Conservation (phyloP, 1,284 basidiomycete genomes). For the Coniferiporia weirii region DNA sequence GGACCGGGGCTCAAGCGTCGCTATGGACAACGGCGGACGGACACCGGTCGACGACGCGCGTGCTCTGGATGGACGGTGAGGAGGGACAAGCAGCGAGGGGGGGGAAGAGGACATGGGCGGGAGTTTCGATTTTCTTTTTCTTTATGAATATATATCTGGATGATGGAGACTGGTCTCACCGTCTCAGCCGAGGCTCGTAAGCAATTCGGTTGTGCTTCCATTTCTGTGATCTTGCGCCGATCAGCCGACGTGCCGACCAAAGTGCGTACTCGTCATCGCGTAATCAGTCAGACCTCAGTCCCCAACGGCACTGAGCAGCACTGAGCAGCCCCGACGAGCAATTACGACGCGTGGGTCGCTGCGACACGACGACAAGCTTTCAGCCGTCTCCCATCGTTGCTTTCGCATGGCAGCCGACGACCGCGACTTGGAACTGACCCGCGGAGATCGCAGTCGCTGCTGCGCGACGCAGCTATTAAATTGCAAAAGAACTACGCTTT, state of each 20-base stretch:
- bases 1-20: slow-evolving; percentile 28
- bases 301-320: too few relatives aligned
- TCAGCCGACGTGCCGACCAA: background rate
- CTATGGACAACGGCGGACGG: slow-evolving; percentile 46
- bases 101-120: slow-evolving; percentile 1
- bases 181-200: background rate
- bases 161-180: background rate
- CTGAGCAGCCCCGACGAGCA: too few relatives aligned
- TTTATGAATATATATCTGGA: background rate
- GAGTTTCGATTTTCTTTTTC: background rate
- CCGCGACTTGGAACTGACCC: too few relatives aligned
- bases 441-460: too few relatives aligned
- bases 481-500: too few relatives aligned
- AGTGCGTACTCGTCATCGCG: too few relatives aligned
- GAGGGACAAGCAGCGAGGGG: slow-evolving; percentile 11
- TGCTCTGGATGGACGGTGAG: slow-evolving; percentile 31
- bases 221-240: background rate
- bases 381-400: too few relatives aligned
- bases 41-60: slow-evolving; percentile 60
- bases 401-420: too few relatives aligned
- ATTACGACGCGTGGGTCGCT: too few relatives aligned
- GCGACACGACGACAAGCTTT: too few relatives aligned
- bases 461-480: too few relatives aligned
- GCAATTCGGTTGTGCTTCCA: background rate
- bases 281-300: too few relatives aligned